Conservation (phyloP, 2,329 filamentous ascomycete species). For the Neofusicoccum cordaticola region DNA sequence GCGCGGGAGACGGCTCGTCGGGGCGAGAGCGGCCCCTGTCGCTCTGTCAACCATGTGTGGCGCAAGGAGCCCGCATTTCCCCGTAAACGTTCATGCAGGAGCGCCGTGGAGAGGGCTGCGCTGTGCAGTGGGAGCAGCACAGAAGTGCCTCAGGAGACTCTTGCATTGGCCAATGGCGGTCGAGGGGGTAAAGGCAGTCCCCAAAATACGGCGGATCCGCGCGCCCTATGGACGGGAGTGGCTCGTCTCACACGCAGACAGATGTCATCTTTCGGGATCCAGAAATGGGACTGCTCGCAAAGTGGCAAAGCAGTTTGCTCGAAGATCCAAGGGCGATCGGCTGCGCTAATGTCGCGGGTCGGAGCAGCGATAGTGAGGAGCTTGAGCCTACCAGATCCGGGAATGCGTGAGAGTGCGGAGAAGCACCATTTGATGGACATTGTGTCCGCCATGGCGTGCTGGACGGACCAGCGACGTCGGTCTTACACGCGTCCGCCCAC, state of each 20-base stretch:
- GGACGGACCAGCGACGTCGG: background rate
- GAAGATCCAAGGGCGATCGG: background rate
- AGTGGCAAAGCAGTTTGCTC: background rate
- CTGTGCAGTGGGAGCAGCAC: background rate
- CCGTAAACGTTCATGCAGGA: conserved; percentile 3
- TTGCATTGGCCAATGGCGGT: background rate
- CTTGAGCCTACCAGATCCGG: background rate
- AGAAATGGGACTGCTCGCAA: conserved; percentile 5
- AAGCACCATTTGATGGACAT: conserved; percentile 3
- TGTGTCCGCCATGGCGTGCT: conserved; percentile 1
- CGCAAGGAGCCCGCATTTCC: background rate
- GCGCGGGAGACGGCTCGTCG: background rate
- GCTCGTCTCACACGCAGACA: conserved; percentile 3
- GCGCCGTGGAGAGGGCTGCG: background rate
- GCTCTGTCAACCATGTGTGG: background rate
- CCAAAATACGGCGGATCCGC: background rate
- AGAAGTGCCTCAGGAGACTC: background rate
- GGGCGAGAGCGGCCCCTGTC: background rate
- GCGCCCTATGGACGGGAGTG: background rate
- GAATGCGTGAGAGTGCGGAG: conserved; percentile 3
- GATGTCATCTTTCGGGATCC: conserved; percentile 2
- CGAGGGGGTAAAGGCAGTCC: background rate
- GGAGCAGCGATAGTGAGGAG: background rate
- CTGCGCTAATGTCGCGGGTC: background rate
- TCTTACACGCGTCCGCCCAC: conserved; percentile 1